Percentiles rank a stretch among this genome's conserved stretches.
phyloP scores from a whole-genome alignment of 768 basidiomycete species.

The Dictyophora rubrovolvata region DNA sequence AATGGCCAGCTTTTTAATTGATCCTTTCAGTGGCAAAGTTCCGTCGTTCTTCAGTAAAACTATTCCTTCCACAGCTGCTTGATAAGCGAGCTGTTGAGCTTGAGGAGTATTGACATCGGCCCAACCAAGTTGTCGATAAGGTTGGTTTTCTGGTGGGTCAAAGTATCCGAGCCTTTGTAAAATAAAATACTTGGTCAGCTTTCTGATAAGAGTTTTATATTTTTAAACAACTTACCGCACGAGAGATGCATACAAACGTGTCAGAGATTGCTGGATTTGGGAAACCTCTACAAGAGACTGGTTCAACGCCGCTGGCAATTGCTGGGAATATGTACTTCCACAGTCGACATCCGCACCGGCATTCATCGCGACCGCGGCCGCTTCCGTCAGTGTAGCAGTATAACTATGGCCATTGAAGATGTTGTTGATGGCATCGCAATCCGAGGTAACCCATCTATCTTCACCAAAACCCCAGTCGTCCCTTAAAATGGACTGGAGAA shows the following conservation, averaged over 20 bases:
- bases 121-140: conserved; percentile 41
- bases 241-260: conserved; percentile 42
- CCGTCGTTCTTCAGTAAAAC: conserved; percentile 58
- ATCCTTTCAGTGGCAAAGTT: conserved; percentile 39
- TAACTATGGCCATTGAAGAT: conserved; percentile 43
- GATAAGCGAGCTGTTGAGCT: conserved; percentile 39
- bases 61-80: conserved; percentile 43
- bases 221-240: conserved; percentile 29
- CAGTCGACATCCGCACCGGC: conserved; percentile 50
- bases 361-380: conserved; percentile 39
- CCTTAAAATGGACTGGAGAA: conserved; percentile 41
- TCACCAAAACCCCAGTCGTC: conserved; percentile 43
- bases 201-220: not conserved
- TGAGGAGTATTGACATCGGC: conserved; percentile 36
- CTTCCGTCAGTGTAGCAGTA: conserved; percentile 33
- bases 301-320: conserved; percentile 39
- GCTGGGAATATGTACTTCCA: conserved; percentile 34
- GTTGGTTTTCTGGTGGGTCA: conserved; percentile 38
- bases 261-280: conserved; percentile 34
- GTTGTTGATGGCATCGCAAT: conserved; percentile 46
- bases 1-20: conserved; percentile 40
- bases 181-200: not conserved
- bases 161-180: conserved; percentile 43
- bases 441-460: conserved; percentile 45
- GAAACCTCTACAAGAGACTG: conserved; percentile 35